Conservation (phyloP, 257 asterid species). For the Leptodermis oblonga region DNA sequence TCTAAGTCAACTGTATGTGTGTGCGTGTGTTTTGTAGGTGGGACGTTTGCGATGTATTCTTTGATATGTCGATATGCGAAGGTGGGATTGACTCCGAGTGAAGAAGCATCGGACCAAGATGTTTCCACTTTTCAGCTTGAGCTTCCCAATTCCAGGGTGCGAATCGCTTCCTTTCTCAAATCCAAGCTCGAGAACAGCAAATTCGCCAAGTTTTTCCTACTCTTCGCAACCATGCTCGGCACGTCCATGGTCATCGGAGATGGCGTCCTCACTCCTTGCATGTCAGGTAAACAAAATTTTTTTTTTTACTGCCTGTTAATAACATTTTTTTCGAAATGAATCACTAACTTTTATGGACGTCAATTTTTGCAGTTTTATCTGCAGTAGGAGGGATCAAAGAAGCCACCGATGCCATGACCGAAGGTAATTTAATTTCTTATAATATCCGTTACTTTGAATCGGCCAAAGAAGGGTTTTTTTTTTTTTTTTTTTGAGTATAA, state of each 20-base stretch:
- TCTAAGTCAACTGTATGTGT: no score
- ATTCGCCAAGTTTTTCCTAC: slow-evolving; percentile 42
- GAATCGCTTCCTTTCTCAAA: slow-evolving; percentile 47
- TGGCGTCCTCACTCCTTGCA: slow-evolving; percentile 76
- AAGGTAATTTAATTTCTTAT: slow-evolving; percentile 24
- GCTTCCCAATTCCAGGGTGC: slow-evolving; percentile 38
- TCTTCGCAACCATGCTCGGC: slow-evolving; percentile 61
- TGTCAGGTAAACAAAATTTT: slow-evolving; percentile 41
- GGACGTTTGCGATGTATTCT: slow-evolving; percentile 76
- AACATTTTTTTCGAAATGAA: no score
- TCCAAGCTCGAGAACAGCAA: slow-evolving; percentile 45
- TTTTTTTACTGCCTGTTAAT: no score
- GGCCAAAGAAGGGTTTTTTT: no score
- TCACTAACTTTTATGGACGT: no score
- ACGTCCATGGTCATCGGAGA: slow-evolving; percentile 89
- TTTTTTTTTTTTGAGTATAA: no score
- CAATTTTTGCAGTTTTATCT: slow-evolving; percentile 66
- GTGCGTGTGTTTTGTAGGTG: slow-evolving; percentile 61
- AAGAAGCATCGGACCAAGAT: slow-evolving; percentile 57
- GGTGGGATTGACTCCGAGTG: slow-evolving; percentile 59
- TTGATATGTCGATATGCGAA: slow-evolving; percentile 69
- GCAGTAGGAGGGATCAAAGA: slow-evolving; percentile 66
- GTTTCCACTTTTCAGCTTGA: slow-evolving; percentile 56
- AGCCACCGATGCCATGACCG: slow-evolving; percentile 33
- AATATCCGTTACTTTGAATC: no score